Base-by-base conservation (phyloP, 2,329 filamentous ascomycete species). In the Trichoderma lentiforme region DNA sequence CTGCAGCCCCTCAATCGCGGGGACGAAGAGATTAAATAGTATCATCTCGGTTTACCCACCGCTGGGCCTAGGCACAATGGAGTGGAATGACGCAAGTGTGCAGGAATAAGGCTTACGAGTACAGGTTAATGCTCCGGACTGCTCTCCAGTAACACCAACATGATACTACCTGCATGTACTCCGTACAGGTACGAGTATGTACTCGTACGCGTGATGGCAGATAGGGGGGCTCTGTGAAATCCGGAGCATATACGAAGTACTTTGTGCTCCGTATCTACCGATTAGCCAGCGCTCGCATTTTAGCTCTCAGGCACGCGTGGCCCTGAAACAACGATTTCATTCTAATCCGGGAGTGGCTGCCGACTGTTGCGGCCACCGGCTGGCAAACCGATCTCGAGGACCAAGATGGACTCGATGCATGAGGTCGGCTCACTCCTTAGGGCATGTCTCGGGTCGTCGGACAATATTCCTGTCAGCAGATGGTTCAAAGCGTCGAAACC, bases 331-430 rank as follows among this genome's bases (percentile, higher is more conserved):
- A 60, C 34, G 26, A 47, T 47, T 24, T 30, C 24, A 6, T 36
- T 60, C 65, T 60, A 68, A 34, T 15, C 67, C 67, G 57, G 67
- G 39, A 62, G 57, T 70, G 67, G 67, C 67, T 61, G 57, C 67
- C 56, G 67, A 53, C 24, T 70, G 39, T 70, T 30, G 39, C 65
- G 67, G 67, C 15, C 67, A 36, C 28, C 56, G 67, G 67, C 39
- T 62, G 36, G 56, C 57, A 51, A 60, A 36, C 66, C 66, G 66
- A 70, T 62, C 66, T 62, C 57, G 57, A 70, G n/a, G 66, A 30
- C 66, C 60, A n/a, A 65, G 28, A 21, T n/a, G 39, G 51, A 62
- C 8, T 69, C 28, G 56, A 62, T 51, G 67, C 67, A 62, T 9
- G 34, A 70, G 15, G 57, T 36, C 58, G 57, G 67, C 57, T 70